Evolutionary conservation across 306 rosid species (phyloP).

Genomic region (Malus orientalis): DNA sequence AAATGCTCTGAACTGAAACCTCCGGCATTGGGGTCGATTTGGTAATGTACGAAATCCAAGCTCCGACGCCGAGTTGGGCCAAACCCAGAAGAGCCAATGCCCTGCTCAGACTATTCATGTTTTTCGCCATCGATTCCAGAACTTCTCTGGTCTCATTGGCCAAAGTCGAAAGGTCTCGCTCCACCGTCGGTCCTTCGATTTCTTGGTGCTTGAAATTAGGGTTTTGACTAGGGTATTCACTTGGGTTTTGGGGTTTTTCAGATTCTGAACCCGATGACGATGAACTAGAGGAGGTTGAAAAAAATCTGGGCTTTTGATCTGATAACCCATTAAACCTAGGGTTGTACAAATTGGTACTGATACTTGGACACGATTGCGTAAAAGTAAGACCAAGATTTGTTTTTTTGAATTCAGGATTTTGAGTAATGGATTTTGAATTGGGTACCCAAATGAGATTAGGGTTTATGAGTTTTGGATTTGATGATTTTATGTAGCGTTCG

Average conservation of each 20-base stretch:
- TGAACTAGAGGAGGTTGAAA: slow-evolving; percentile 27
- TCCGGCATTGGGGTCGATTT: slow-evolving; percentile 28
- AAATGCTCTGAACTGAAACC: slow-evolving; percentile 54
- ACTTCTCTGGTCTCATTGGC: slow-evolving; percentile 63
- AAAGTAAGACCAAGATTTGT: background rate
- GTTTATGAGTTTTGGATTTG: background rate
- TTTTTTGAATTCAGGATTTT: background rate
- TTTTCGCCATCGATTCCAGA: slow-evolving; percentile 49
- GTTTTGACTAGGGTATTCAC: slow-evolving; percentile 49
- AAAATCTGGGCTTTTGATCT: slow-evolving; percentile 18
- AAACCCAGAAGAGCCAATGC: slow-evolving; percentile 48
- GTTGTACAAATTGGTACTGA: background rate
- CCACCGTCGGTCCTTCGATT: slow-evolving; percentile 94
- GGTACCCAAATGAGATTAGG: background rate
- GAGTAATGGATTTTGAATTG: slow-evolving; percentile 1
- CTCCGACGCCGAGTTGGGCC: slow-evolving; percentile 62
- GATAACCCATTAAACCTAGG: background rate
- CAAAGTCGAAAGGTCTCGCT: slow-evolving; percentile 53
- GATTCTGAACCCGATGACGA: slow-evolving; percentile 22
- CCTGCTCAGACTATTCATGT: slow-evolving; percentile 47
- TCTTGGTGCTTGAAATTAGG: slow-evolving; percentile 82
- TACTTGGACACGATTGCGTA: background rate
- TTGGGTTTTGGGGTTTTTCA: slow-evolving; percentile 28
- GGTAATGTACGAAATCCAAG: slow-evolving; percentile 51
- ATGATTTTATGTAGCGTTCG: background rate